Evolutionary conservation across 495 filamentous ascomycete species (phyloP).

Genomic region (Neurospora sp.): DNA sequence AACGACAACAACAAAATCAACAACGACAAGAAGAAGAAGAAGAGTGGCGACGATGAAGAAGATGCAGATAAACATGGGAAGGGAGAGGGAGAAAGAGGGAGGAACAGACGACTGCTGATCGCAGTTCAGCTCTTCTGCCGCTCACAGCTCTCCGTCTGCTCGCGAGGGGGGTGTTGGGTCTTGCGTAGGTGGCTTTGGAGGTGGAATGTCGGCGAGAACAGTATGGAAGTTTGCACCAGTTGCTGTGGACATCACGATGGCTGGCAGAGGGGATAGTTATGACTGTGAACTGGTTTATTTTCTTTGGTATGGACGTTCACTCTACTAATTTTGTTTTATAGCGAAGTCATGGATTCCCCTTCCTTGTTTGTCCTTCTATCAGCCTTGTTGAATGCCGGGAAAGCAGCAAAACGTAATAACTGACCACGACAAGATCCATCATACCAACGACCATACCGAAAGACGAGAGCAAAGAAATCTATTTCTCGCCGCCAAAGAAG

Average conservation of each 20-base stretch:
- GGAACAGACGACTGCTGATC: neutral
- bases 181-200: neutral
- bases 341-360: neutral
- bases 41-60: neutral
- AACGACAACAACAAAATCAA: neutral
- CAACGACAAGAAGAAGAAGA: neutral
- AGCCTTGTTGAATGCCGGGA: neutral
- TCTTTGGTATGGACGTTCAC: neutral
- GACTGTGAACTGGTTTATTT: neutral
- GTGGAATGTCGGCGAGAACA: neutral
- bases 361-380: neutral
- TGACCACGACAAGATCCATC: neutral
- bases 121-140: neutral
- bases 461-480: neutral
- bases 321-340: neutral
- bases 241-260: neutral
- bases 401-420: neutral
- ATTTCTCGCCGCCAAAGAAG: neutral
- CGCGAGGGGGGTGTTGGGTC: neutral
- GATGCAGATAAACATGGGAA: neutral
- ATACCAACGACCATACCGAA: neutral
- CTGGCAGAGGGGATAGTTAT: neutral
- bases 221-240: neutral
- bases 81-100: neutral
- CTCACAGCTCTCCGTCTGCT: neutral